phyloP scores from a whole-genome alignment of 2,329 filamentous ascomycete species.

The Pezicula radicicola region DNA sequence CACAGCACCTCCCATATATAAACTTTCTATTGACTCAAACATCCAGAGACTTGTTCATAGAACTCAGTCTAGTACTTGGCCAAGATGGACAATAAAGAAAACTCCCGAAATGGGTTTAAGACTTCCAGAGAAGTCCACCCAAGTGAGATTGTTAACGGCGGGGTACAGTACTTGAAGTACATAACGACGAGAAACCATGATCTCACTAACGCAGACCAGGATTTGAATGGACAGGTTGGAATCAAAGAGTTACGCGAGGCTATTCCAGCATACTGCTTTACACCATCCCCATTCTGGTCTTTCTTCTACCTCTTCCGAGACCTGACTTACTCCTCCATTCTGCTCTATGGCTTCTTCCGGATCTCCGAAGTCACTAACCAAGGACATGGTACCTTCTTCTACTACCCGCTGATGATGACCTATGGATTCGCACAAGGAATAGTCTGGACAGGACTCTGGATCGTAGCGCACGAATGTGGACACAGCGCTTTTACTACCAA shows the following conservation, averaged over 20 bases:
- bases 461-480: constrained; percentile 97
- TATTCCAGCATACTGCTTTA: constrained; percentile 58
- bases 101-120: too few species aligned
- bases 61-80: too few species aligned
- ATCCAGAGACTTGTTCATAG: too few species aligned
- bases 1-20: too few species aligned
- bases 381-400: neutral
- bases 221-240: neutral
- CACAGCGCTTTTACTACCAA: constrained; percentile 91
- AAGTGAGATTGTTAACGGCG: too few species aligned
- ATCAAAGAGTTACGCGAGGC: constrained; percentile 23
- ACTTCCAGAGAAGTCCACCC: too few species aligned
- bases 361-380: neutral
- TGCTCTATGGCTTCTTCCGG: constrained; percentile 40
- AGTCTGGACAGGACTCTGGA: constrained; percentile 63
- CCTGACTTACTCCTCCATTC: constrained; percentile 32
- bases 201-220: too few species aligned
- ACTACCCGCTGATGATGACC: constrained; percentile 46
- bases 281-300: constrained; percentile 48
- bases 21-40: too few species aligned
- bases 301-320: constrained; percentile 54
- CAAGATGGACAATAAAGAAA: too few species aligned
- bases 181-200: too few species aligned
- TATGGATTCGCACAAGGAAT: constrained; percentile 64
- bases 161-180: too few species aligned